Conservation (phyloP, 192 early-diverging fungal species). For the Coemansia sp. region DNA sequence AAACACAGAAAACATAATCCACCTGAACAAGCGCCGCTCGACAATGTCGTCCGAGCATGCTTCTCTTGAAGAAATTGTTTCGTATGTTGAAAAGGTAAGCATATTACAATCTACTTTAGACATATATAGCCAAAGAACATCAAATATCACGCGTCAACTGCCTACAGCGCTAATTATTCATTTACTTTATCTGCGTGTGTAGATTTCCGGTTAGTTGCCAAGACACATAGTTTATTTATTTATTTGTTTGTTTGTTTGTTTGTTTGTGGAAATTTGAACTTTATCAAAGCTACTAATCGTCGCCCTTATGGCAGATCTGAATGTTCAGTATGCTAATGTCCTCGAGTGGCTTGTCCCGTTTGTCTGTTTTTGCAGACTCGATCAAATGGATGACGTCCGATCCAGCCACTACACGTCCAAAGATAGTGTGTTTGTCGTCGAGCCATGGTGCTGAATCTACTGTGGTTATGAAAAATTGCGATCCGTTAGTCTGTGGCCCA, state of each 20-base stretch:
- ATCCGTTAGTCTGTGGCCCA: slow-evolving; percentile 85
- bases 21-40: slow-evolving; percentile 16
- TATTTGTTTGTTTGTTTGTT: no score
- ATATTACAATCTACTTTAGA: background rate
- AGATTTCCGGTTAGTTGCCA: background rate
- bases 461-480: slow-evolving; percentile 96
- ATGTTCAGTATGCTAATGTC: slow-evolving; percentile 44
- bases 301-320: slow-evolving; percentile 7
- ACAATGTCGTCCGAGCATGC: slow-evolving; percentile 22
- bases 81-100: slow-evolving; percentile 16
- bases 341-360: slow-evolving; percentile 87
- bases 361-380: slow-evolving; percentile 80
- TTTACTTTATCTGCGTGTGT: background rate
- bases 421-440: slow-evolving; percentile 96
- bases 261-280: no score
- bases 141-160: background rate
- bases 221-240: background rate
- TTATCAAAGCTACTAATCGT: background rate
- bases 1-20: slow-evolving; percentile 18
- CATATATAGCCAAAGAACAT: no score
- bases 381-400: slow-evolving; percentile 93
- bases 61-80: slow-evolving; percentile 18
- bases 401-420: slow-evolving; percentile 87
- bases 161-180: background rate
- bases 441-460: slow-evolving; percentile 88